A percentile compares a stretch with the other conserved stretches of the same genome.
These are phyloP conservation scores for Physcomitrellopsis africana DNA, from an alignment of 225 moss, liverwort and hornwort species.

Conservation along the genomic window DNA sequence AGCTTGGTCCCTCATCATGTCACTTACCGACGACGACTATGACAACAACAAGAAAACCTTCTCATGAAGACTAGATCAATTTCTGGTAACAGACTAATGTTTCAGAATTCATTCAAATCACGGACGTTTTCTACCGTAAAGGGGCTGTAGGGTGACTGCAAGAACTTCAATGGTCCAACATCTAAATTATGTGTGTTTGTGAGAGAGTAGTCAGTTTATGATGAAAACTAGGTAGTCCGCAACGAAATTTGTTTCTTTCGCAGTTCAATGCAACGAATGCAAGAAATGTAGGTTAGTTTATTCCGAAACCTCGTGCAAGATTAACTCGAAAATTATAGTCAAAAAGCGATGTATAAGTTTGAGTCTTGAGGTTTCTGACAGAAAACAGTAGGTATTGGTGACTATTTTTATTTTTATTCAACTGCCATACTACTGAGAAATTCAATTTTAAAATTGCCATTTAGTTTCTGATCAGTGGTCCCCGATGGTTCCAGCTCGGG, in stretches of 20 bases:
- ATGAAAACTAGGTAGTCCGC: constrained; percentile 46
- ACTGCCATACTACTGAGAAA: too few relatives aligned
- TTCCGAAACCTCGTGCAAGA: constrained; percentile 53
- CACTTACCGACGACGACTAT: constrained; percentile 32
- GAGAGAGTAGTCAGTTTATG: constrained; percentile 13
- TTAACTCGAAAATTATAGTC: constrained; percentile 51
- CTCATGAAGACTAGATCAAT: not conserved
- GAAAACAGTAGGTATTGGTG: too few relatives aligned
- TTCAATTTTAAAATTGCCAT: too few relatives aligned
- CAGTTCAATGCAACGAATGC: constrained; percentile 63
- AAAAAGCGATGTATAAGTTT: constrained; percentile 58
- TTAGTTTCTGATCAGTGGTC: too few relatives aligned
- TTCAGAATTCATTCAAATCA: constrained; percentile 17
- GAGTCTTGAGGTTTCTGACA: not conserved
- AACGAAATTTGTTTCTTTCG: constrained; percentile 39
- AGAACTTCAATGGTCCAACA: constrained; percentile 6
- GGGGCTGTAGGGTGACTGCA: constrained; percentile 3
- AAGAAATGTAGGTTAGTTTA: constrained; percentile 63
- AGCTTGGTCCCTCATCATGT: constrained; percentile 20
- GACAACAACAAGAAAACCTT: constrained; percentile 23
- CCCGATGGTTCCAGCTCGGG: not conserved
- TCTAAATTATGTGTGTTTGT: constrained; percentile 23
- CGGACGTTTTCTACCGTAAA: not conserved
- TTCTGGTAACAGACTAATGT: constrained; percentile 19
- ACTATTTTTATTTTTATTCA: too few relatives aligned